These are phyloP conservation scores for Clitopilus passeckerianus DNA, from an alignment of 768 basidiomycete genomes.

Conservation along the genomic window DNA sequence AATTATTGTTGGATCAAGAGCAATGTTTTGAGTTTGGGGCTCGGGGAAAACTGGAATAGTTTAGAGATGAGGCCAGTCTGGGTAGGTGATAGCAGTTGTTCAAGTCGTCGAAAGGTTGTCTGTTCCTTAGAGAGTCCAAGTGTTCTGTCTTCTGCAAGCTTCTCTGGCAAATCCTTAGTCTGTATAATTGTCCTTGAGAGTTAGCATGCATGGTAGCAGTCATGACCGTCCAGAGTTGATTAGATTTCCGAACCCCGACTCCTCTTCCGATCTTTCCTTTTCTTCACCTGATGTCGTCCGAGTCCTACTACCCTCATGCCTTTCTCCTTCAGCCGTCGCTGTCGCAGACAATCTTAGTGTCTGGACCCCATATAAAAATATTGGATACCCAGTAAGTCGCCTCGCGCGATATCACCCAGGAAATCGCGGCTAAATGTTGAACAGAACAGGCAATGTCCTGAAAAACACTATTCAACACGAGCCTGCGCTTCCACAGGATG, in stretches of 20 bases:
- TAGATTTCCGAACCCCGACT: not conserved
- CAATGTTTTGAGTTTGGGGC: too few species aligned
- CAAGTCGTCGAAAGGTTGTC: too few species aligned
- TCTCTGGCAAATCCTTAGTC: not conserved
- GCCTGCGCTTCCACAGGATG: not conserved
- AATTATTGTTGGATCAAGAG: too few species aligned
- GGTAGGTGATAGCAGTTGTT: too few species aligned
- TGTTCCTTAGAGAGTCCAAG: too few species aligned
- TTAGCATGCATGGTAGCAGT: not conserved
- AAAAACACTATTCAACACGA: slow-evolving; percentile 34
- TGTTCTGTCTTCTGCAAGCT: too few species aligned
- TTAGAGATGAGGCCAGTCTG: too few species aligned
- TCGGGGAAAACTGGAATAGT: too few species aligned
- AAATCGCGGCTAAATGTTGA: not conserved
- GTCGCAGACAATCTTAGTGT: slow-evolving; percentile 34
- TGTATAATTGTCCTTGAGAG: too few species aligned
- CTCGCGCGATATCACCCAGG: slow-evolving; percentile 4
- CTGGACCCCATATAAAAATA: slow-evolving; percentile 62
- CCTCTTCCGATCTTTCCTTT: slow-evolving; percentile 3
- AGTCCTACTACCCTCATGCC: slow-evolving; percentile 44
- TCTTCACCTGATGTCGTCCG: slow-evolving; percentile 24
- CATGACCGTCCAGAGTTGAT: not conserved
- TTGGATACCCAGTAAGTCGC: slow-evolving; percentile 46
- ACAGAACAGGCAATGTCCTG: slow-evolving; percentile 50
- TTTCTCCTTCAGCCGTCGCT: slow-evolving; percentile 18